Base-by-base conservation (phyloP, 164 flowering plant genomes). In the Saururus chinensis region DNA sequence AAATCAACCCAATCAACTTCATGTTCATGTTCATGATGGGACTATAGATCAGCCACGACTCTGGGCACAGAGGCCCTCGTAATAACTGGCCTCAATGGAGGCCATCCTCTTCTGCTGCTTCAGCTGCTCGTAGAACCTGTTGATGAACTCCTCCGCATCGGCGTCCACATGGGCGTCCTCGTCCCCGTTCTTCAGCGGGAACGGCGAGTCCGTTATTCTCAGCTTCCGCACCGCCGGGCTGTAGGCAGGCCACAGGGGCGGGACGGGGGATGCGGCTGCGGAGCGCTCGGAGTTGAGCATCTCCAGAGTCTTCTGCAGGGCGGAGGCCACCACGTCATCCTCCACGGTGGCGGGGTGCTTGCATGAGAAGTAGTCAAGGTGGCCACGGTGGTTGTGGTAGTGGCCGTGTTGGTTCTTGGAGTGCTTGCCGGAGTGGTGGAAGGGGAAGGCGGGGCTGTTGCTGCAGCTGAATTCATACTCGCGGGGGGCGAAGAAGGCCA, bases 391-490 rank as follows among this genome's bases (percentile, higher is more conserved):
- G 17, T 45, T 9, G 49, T 9, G 14, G 49, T 12, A 41, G 67
- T 40, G 51, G 68, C 30, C 35, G 73, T 62, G n/a, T n/a, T n/a
- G 64, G 68, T 59, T 69, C 60, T 64, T 68, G 25, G 64, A 64
- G 70, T 79, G 81, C 51, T 67, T 73, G 81, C 17, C 25, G 60
- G 14, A 45, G 19, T 30, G 16, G 61, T 63, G 74, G 70, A 61
- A 53, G 17, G 72, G 64, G 61, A 55, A 59, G 24, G 79, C 80
- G 7, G 96, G 96, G 74, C 77, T 85, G 78, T 81, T 85, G 73
- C 86, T 85, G 80, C 98, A 88, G 72, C 95, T 87, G 79, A 88
- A 92, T 67, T 92, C 96, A 70, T 92, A 92, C 14, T 88, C 89
- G 4, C 77, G 72, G 14, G 87, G 88, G 0, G 80, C 60, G n/a